Evolutionary conservation across 2,329 filamentous ascomycete genomes (phyloP), one percentile per base, ranked within the genome.

Genomic region (Ophiobolus disseminans): DNA sequence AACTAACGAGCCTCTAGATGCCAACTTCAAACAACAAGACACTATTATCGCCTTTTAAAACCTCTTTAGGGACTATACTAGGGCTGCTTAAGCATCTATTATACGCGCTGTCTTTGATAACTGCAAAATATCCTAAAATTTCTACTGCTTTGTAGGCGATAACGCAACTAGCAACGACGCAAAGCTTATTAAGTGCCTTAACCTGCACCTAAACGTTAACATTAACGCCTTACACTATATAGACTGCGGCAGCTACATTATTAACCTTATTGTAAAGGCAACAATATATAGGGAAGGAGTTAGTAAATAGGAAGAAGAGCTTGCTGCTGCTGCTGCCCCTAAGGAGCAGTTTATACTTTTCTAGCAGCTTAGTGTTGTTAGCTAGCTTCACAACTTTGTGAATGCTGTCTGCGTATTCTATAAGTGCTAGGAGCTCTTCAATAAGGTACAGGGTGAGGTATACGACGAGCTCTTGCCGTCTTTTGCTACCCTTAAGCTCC

Each of bases 371-470:
- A 20, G 31, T 9, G 23, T 47, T 37, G 31, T 47, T 2, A n/a
- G 45, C 30, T 41, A 47, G 38, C 45, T 47, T 16, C 23, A 47
- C 23, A 47, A 47, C 45, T 47, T 47, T n/a, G 31, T 47, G 13
- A 47, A 47, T 13, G 31, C 38, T 31, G 38, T 41, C n/a, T 47
- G 23, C 30, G 30, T 28, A 1, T 46, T 22, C 25, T 21, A 46
- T 17, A 40, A 46, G 43, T 17, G 21, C 19, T 21, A 21, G 17
- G 31, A 47, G 45, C 28, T 47, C 16, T 47, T 47, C 10, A 14
- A 34, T 10, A 35, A 11, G 9, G 14, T 46, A 5, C 22, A 40
- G 14, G 41, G 21, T 14, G 30, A 47, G 32, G 21, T 11, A 16
- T 11, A 37, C 23, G 16, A 28, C 14, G 16, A 47, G 14, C 11